phyloP scores from a whole-genome alignment of 2,329 filamentous ascomycete genomes.

The Beauveria sp. region DNA sequence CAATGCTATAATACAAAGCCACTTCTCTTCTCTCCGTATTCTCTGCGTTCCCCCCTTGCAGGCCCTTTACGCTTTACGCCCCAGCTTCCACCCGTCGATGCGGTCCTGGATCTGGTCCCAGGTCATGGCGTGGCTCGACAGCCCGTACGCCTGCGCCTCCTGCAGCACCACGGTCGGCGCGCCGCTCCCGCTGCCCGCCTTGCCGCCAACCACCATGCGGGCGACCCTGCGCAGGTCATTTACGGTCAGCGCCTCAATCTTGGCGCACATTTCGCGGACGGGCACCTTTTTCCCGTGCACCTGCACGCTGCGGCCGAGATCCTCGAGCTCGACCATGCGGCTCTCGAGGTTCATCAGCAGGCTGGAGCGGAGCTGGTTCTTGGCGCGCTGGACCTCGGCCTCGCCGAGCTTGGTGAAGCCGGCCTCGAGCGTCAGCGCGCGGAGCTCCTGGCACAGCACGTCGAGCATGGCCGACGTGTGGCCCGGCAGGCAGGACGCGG shows the following conservation, averaged over 20 bases:
- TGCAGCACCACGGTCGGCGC: conserved; percentile 91
- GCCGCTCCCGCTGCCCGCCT: conserved; percentile 77
- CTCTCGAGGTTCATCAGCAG: conserved; percentile 97
- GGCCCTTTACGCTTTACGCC: conserved; percentile 35
- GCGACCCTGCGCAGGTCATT: conserved; percentile 78
- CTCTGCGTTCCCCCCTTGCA: neutral
- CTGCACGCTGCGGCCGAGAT: conserved; percentile 89
- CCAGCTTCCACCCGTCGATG: conserved; percentile 77
- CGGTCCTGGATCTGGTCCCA: conserved; percentile 89
- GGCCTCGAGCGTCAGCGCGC: conserved; percentile 65
- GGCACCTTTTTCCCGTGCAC: conserved; percentile 92
- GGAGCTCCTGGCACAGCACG: conserved; percentile 87
- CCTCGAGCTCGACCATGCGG: conserved; percentile 95
- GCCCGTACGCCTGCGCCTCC: conserved; percentile 71
- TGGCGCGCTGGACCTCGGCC: conserved; percentile 80
- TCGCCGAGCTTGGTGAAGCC: conserved; percentile 66
- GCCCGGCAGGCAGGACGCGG: conserved; percentile 72
- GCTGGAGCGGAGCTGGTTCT: conserved; percentile 88
- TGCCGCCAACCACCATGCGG: conserved; percentile 65
- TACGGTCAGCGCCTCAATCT: conserved; percentile 76
- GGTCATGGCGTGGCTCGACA: conserved; percentile 58
- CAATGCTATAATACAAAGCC: neutral
- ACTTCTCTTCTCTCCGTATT: neutral
- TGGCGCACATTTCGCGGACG: conserved; percentile 84
- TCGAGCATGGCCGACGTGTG: conserved; percentile 80